Base-by-base conservation (phyloP, 2,329 filamentous ascomycete genomes). In the Aspergillus sp. region DNA sequence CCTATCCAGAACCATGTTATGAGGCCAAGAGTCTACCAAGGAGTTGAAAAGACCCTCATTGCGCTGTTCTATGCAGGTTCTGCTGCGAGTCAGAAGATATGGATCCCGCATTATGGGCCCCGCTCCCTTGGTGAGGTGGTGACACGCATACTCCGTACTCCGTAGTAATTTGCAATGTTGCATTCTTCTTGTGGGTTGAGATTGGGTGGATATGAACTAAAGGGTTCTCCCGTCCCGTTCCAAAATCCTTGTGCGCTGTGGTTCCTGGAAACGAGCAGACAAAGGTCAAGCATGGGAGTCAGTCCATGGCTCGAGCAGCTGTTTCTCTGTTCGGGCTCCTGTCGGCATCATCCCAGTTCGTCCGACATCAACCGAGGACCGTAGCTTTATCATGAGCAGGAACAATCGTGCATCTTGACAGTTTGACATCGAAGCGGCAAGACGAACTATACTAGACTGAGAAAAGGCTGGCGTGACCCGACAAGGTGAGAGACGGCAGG, bases 151-250 rank as follows among this genome's bases (percentile, higher is more conserved):
- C n/a, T n/a, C n/a, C n/a, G n/a, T n/a, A n/a, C n/a, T n/a, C n/a
- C n/a, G n/a, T n/a, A 30, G 26, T 30, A 30, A 30, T 30, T 41
- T 50, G 36, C n/a, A 41, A 41, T 36, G 48, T 50, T 20, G 34
- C 36, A 50, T 38, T 18, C 12, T 18, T 13, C 13, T 5, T 3
- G 11, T 41, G 2, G 4, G 12, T 36, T 36, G 34, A 36, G 13
- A 13, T 30, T 20, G 43, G 17, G 34, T 48, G 34, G 32, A 32
- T 54, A 38, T 44, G 30, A 48, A 41, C 44, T 48, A 48, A 26
- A 36, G 41, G 51, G 51, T 53, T 53, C 51, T 18, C 41, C 51
- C 51, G 42, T 42, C 4, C 49, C n/a, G 22, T 45, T 41, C 43
- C 20, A 54, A 12, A 11, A 54, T 42, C 52, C 34, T 30, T 48